These are phyloP conservation scores for Blastomyces silverae DNA, from an alignment of 2,329 filamentous ascomycete species.

Conservation along the genomic window DNA sequence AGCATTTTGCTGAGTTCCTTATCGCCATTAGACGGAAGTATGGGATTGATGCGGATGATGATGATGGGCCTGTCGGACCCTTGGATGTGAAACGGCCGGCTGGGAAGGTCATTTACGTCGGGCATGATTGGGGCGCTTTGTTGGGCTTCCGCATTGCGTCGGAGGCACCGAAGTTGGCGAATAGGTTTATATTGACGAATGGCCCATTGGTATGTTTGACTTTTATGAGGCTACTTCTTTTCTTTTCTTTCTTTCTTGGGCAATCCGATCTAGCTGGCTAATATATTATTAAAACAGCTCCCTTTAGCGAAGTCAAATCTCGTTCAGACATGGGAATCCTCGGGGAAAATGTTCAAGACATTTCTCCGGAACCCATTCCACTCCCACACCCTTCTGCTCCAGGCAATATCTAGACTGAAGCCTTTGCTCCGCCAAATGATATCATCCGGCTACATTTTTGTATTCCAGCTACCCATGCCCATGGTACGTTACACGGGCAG, in stretches of 20 bases:
- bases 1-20: conserved; percentile 50
- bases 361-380: conserved; percentile 41
- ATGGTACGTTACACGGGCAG: conserved; percentile 42
- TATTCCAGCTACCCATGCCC: conserved; percentile 46
- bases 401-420: conserved; percentile 38
- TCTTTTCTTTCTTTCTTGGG: not conserved
- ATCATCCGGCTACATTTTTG: conserved; percentile 51
- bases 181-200: conserved; percentile 51
- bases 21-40: conserved; percentile 46
- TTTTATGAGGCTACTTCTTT: not conserved
- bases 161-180: conserved; percentile 51
- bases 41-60: conserved; percentile 30
- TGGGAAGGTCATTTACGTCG: conserved; percentile 46
- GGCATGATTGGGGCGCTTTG: conserved; percentile 51
- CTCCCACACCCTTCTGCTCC: conserved; percentile 42
- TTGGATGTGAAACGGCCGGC: conserved; percentile 21
- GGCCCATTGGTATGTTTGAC: conserved; percentile 45
- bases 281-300: conserved; percentile 30
- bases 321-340: conserved; percentile 36
- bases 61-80: not conserved
- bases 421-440: conserved; percentile 46
- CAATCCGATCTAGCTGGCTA: not conserved
- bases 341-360: conserved; percentile 47
- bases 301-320: conserved; percentile 41
- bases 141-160: conserved; percentile 51